Percentiles rank a stretch among this genome's conserved stretches.
phyloP scores from a whole-genome alignment of 192 early-diverging fungal species.

The Jimgerdemannia flammicorona region DNA sequence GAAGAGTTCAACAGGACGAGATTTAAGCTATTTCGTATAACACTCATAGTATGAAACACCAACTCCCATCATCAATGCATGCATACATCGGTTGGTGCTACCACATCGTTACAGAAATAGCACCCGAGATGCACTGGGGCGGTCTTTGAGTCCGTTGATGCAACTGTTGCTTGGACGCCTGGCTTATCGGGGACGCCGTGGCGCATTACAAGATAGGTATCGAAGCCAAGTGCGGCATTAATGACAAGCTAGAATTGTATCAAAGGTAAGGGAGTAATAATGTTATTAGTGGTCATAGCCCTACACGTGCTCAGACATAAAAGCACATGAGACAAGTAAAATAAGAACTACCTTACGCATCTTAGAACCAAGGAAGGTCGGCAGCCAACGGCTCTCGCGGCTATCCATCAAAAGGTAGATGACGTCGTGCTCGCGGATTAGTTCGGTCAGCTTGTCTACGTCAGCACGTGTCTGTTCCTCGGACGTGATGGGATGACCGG shows the following conservation, averaged over 20 bases:
- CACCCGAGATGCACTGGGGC: constrained; percentile 68
- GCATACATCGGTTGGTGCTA: constrained; percentile 89
- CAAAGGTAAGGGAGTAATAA: not conserved
- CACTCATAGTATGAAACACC: not conserved
- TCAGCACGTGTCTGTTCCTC: constrained; percentile 40
- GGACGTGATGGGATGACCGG: constrained; percentile 73
- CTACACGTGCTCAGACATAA: not conserved
- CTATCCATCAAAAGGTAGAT: constrained; percentile 93
- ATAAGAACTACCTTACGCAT: constrained; percentile 40
- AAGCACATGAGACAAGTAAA: not conserved
- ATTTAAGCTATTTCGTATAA: too few relatives aligned
- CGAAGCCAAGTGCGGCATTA: constrained; percentile 94
- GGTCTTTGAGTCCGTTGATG: not conserved
- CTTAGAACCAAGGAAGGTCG: constrained; percentile 76
- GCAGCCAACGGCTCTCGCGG: constrained; percentile 94
- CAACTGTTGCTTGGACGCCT: not conserved
- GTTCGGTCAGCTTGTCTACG: constrained; percentile 46
- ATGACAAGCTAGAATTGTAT: constrained; percentile 66
- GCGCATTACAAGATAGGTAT: constrained; percentile 94
- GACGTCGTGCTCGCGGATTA: constrained; percentile 78
- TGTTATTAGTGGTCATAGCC: too few relatives aligned
- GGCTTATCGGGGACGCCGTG: constrained; percentile 63
- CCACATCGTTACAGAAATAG: constrained; percentile 98
- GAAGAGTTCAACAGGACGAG: not conserved
- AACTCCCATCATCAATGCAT: not conserved